Conservation (phyloP, 345 rosid species). For the Leavenworthia alabamica region DNA sequence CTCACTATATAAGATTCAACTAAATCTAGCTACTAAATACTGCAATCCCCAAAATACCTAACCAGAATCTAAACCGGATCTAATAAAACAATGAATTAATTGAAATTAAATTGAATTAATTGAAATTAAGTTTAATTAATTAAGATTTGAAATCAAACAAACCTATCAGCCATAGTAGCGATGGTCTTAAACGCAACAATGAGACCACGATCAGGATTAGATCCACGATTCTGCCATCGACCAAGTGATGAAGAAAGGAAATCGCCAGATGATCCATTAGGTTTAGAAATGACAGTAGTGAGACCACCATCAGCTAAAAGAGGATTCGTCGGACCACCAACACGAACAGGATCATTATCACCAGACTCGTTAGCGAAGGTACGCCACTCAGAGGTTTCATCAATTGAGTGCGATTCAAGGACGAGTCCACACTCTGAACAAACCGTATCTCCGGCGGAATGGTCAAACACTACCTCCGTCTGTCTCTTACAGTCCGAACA, state of each 20-base stretch:
- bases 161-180: conserved; percentile 97
- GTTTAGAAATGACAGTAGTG: conserved; percentile 93
- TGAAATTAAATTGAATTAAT: neutral
- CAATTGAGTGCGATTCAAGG: conserved; percentile 88
- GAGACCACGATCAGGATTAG: conserved; percentile 96
- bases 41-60: neutral
- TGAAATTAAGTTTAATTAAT: neutral
- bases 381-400: conserved; percentile 98
- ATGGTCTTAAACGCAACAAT: conserved; percentile 86
- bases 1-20: neutral
- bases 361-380: conserved; percentile 93
- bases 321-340: conserved; percentile 93
- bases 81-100: neutral
- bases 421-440: conserved; percentile 98
- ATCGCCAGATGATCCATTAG: conserved; percentile 87
- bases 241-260: conserved; percentile 85
- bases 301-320: conserved; percentile 88
- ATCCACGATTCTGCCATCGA: conserved; percentile 95
- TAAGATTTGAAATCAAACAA: conserved; percentile 10
- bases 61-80: too few relatives aligned
- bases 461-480: conserved; percentile 93
- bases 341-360: conserved; percentile 96
- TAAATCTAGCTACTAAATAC: neutral
- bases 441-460: conserved; percentile 97
- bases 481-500: conserved; percentile 77